phyloP scores from a whole-genome alignment of 108 stramenopile species.

The Fragilariopsis cylindrus region DNA sequence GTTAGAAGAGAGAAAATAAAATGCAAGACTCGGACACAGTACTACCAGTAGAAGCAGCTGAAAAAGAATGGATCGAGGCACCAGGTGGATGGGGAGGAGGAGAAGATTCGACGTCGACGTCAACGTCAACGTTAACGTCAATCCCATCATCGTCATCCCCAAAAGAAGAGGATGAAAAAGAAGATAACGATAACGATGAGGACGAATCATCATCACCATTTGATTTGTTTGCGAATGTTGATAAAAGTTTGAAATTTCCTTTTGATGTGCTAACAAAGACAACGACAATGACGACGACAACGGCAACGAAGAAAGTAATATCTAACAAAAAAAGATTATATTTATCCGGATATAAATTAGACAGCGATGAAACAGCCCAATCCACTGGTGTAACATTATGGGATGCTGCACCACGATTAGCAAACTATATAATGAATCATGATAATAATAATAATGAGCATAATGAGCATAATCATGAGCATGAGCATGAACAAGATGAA shows the following conservation, averaged over 20 bases:
- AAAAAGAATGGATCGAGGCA: slow-evolving; percentile 26
- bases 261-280: background rate
- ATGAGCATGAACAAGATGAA: background rate
- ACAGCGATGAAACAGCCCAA: slow-evolving; percentile 57
- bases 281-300: background rate
- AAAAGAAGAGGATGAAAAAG: no score
- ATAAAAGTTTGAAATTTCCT: background rate
- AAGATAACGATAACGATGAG: background rate
- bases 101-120: background rate
- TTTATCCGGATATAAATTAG: slow-evolving; percentile 40
- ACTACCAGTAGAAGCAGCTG: background rate
- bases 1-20: no score
- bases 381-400: slow-evolving; percentile 79
- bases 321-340: background rate
- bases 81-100: slow-evolving; percentile 21
- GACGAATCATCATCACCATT: background rate
- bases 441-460: background rate
- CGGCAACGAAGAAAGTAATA: no score
- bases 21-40: background rate
- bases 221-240: background rate
- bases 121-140: background rate
- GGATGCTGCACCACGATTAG: slow-evolving; percentile 61
- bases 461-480: no score
- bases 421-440: slow-evolving; percentile 56
- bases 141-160: background rate